phyloP scores from a whole-genome alignment of 768 basidiomycete species.

The Russula sp. region DNA sequence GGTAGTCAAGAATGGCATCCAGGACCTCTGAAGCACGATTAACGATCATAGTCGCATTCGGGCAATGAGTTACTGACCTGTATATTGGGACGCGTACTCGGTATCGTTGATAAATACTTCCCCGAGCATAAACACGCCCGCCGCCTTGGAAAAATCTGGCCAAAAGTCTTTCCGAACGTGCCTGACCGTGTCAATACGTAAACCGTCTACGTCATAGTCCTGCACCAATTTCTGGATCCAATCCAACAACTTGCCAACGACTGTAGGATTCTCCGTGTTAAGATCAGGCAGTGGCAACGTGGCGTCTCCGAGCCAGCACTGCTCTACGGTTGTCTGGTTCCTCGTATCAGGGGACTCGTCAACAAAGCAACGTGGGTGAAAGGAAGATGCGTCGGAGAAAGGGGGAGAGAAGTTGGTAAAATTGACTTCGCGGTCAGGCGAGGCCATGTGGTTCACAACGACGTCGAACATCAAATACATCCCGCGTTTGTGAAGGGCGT shows the following conservation, averaged over 20 bases:
- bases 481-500: constrained; percentile 47
- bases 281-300: constrained; percentile 55
- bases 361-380: constrained; percentile 45
- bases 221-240: constrained; percentile 50
- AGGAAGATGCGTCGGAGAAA: constrained; percentile 40
- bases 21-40: constrained; percentile 38
- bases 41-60: background rate
- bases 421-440: constrained; percentile 33
- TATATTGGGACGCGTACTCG: constrained; percentile 42
- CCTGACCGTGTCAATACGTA: constrained; percentile 60
- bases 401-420: constrained; percentile 33
- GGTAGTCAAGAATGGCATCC: constrained; percentile 49
- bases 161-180: constrained; percentile 55
- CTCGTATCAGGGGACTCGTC: constrained; percentile 37
- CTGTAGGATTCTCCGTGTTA: constrained; percentile 49
- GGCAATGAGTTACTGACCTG: constrained; percentile 36
- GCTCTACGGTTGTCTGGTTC: constrained; percentile 50
- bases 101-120: constrained; percentile 50
- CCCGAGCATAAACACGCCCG: constrained; percentile 54
- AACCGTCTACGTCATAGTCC: constrained; percentile 51
- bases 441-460: constrained; percentile 61
- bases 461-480: constrained; percentile 65
- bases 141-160: constrained; percentile 47
- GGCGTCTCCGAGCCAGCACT: constrained; percentile 59
- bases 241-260: constrained; percentile 44